These are phyloP conservation scores for Apiotrichum mycotoxinovorans DNA, from an alignment of 1,284 basidiomycete species.

Conservation along the genomic window DNA sequence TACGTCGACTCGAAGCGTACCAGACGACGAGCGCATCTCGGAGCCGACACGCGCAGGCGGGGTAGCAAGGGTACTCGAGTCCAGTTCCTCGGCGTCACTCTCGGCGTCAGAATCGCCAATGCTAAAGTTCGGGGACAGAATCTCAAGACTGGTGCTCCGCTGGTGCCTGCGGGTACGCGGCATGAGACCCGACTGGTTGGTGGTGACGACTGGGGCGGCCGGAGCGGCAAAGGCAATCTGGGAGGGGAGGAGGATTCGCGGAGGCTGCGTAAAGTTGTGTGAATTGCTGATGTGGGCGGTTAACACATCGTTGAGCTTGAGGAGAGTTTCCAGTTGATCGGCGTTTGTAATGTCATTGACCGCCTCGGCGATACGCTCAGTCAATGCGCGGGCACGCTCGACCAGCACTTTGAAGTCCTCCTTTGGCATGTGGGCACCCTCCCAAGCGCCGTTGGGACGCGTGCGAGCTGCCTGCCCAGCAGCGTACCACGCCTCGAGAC, in stretches of 20 bases:
- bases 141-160: constrained; percentile 51
- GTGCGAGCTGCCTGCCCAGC: constrained; percentile 17
- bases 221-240: constrained; percentile 28
- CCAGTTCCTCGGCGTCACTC: constrained; percentile 57
- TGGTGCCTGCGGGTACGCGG: constrained; percentile 31
- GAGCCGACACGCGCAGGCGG: neutral
- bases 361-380: constrained; percentile 60
- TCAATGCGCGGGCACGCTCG: constrained; percentile 56
- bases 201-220: constrained; percentile 17
- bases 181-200: constrained; percentile 5
- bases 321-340: constrained; percentile 60
- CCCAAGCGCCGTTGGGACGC: constrained; percentile 36
- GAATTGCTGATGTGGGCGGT: constrained; percentile 52
- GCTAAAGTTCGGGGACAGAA: constrained; percentile 61
- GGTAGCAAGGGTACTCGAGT: constrained; percentile 17
- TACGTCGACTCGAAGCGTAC: constrained; percentile 2
- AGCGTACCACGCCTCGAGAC: constrained; percentile 43
- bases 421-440: constrained; percentile 43
- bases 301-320: constrained; percentile 69
- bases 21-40: neutral
- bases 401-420: constrained; percentile 48
- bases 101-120: constrained; percentile 62
- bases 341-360: constrained; percentile 51
- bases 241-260: constrained; percentile 38
- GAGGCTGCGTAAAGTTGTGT: constrained; percentile 37